These are phyloP conservation scores for Polytrichum commune DNA, from an alignment of 225 moss, liverwort and hornwort species.

Conservation along the genomic window DNA sequence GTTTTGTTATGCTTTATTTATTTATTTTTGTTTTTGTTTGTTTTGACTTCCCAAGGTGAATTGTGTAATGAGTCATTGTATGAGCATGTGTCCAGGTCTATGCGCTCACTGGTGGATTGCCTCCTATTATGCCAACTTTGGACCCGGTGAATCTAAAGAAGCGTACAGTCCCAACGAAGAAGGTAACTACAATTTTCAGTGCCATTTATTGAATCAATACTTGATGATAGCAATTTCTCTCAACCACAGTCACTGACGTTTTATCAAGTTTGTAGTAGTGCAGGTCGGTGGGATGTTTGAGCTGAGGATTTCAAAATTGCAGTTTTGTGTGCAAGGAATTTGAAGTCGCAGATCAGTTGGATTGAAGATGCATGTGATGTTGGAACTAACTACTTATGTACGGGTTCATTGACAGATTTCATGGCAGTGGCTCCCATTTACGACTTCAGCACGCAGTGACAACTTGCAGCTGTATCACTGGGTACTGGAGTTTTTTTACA, in stretches of 20 bases:
- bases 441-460: slow-evolving; percentile 84
- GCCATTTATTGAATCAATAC: no score
- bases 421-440: slow-evolving; percentile 96
- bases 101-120: slow-evolving; percentile 93
- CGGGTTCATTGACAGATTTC: slow-evolving; percentile 45
- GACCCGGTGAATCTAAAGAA: slow-evolving; percentile 74
- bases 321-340: no score
- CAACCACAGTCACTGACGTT: no score
- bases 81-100: slow-evolving; percentile 58
- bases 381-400: neutral
- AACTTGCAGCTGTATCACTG: slow-evolving; percentile 88
- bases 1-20: neutral
- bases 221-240: no score
- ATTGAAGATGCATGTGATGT: no score
- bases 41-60: no score
- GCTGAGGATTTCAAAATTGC: neutral
- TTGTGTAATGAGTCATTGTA: neutral
- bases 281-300: neutral
- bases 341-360: no score
- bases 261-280: neutral
- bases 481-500: slow-evolving; percentile 28
- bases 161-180: slow-evolving; percentile 61
- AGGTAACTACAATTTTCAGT: slow-evolving; percentile 28
- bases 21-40: neutral
- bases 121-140: slow-evolving; percentile 84